phyloP scores from a whole-genome alignment of 2,329 filamentous ascomycete genomes.

The Arthroderma uncinatum region DNA sequence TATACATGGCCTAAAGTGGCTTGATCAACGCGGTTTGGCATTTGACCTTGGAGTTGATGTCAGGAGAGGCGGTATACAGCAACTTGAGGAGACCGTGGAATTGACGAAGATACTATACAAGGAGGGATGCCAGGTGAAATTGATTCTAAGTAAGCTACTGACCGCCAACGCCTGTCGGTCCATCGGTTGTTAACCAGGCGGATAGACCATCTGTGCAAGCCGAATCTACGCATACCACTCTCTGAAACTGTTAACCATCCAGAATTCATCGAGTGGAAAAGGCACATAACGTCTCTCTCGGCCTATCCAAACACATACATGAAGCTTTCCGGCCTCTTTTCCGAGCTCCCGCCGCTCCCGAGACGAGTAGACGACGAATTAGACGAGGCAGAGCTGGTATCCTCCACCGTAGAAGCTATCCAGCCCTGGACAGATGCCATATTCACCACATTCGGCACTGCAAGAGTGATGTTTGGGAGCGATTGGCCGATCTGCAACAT shows the following conservation, averaged over 20 bases:
- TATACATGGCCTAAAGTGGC: conserved; percentile 53
- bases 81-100: conserved; percentile 58
- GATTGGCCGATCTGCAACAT: conserved; percentile 90
- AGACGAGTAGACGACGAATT: not conserved
- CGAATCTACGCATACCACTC: conserved; percentile 51
- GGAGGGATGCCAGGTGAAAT: not conserved
- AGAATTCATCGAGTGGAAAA: conserved; percentile 57
- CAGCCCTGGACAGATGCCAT: conserved; percentile 62
- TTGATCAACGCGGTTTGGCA: conserved; percentile 52
- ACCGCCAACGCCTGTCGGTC: conserved; percentile 27
- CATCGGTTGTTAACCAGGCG: conserved; percentile 16
- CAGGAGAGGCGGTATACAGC: conserved; percentile 61
- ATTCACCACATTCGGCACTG: conserved; percentile 59
- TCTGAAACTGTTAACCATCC: conserved; percentile 42
- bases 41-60: conserved; percentile 84
- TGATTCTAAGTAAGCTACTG: not conserved
- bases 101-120: conserved; percentile 52
- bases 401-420: conserved; percentile 49
- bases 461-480: conserved; percentile 75
- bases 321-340: conserved; percentile 81
- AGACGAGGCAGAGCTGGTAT: conserved; percentile 30
- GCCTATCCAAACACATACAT: conserved; percentile 60
- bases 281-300: conserved; percentile 56
- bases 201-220: conserved; percentile 81
- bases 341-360: conserved; percentile 53